Percentiles rank a stretch among this genome's conserved stretches.
phyloP scores from a whole-genome alignment of 1,139 yeast species.

The Protomyces pachydermus region DNA sequence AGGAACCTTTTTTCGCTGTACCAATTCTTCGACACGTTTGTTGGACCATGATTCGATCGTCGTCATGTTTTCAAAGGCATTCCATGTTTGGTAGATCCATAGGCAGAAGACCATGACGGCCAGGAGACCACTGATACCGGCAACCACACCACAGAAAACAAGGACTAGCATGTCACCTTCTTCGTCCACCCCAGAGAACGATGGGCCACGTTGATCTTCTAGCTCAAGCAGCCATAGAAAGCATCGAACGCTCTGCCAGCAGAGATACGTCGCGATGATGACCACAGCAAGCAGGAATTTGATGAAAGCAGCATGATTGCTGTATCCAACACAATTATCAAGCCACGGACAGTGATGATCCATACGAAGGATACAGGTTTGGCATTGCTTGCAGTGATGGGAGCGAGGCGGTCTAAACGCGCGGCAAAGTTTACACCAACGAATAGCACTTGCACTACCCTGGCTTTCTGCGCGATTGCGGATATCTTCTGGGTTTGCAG shows the following conservation, averaged over 20 bases:
- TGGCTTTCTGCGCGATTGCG: not conserved
- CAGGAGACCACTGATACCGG: not conserved
- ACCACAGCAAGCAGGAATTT: slow-evolving; percentile 51
- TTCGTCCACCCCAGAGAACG: not conserved
- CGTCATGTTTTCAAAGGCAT: slow-evolving; percentile 66
- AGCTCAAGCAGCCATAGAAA: not conserved
- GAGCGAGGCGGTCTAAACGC: slow-evolving; percentile 67
- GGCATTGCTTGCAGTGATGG: slow-evolving; percentile 64
- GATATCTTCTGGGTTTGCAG: not conserved
- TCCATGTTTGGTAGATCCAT: slow-evolving; percentile 50
- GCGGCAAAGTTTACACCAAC: slow-evolving; percentile 49
- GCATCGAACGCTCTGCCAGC: not conserved
- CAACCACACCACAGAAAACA: not conserved
- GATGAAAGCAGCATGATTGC: slow-evolving; percentile 74
- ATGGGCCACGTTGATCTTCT: not conserved
- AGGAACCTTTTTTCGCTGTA: slow-evolving; percentile 31
- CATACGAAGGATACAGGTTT: slow-evolving; percentile 64
- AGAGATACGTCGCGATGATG: slow-evolving; percentile 41
- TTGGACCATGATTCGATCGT: slow-evolving; percentile 91
- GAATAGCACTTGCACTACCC: not conserved
- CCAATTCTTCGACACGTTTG: slow-evolving; percentile 61
- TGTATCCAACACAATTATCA: slow-evolving; percentile 73
- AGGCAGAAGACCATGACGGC: slow-evolving; percentile 59
- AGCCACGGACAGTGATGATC: slow-evolving; percentile 92
- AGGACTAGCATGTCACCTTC: not conserved